Evolutionary conservation across 2,329 filamentous ascomycete genomes (phyloP).

Genomic region (Bipolaris victoriae): DNA sequence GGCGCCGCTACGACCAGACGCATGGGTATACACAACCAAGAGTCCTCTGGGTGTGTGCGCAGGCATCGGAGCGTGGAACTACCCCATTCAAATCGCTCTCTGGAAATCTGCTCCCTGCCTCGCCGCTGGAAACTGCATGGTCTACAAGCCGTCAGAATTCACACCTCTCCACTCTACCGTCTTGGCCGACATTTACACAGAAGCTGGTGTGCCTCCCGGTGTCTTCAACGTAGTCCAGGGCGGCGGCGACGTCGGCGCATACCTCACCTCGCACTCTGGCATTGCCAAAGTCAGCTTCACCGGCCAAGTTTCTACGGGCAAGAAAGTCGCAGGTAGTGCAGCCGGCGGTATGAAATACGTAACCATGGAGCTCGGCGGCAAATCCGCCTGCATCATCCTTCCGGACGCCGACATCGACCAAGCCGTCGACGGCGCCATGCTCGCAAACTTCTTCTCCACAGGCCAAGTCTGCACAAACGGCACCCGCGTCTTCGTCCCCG

Average conservation of each 20-base stretch:
- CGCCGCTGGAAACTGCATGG: constrained; percentile 86
- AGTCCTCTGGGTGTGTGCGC: constrained; percentile 82
- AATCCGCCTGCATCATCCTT: constrained; percentile 79
- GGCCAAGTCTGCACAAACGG: constrained; percentile 95
- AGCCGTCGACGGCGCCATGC: constrained; percentile 89
- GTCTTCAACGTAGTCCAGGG: constrained; percentile 90
- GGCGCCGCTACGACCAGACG: constrained; percentile 73
- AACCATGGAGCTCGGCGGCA: constrained; percentile 90
- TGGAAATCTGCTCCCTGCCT: constrained; percentile 90
- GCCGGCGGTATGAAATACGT: constrained; percentile 85
- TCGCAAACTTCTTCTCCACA: constrained; percentile 91
- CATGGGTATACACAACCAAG: constrained; percentile 83
- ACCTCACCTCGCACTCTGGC: constrained; percentile 71
- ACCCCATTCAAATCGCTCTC: constrained; percentile 86
- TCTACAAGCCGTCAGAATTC: constrained; percentile 89
- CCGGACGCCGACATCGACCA: constrained; percentile 78
- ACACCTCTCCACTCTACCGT: constrained; percentile 81
- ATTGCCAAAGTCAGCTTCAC: constrained; percentile 91
- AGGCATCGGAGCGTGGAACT: constrained; percentile 91
- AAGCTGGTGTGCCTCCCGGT: constrained; percentile 79
- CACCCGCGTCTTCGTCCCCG: constrained; percentile 82
- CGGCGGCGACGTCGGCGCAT: constrained; percentile 76
- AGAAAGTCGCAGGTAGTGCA: constrained; percentile 78
- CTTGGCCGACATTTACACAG: constrained; percentile 75
- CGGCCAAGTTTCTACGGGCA: constrained; percentile 81